Conservation (phyloP, 768 basidiomycete species). For the Auricularia auricula-judae region DNA sequence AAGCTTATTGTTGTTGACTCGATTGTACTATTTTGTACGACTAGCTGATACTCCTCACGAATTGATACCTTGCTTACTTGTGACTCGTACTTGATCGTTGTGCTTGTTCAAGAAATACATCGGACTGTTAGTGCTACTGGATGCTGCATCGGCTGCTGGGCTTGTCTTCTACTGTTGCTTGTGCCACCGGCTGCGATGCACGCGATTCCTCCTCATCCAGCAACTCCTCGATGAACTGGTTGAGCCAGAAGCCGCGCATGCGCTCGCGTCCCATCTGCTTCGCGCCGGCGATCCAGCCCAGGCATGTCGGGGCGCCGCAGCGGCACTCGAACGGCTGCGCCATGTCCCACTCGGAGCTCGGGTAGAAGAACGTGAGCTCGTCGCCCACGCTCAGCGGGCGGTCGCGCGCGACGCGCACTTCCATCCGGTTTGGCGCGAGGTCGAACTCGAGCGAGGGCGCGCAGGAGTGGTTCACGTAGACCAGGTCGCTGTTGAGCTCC, state of each 20-base stretch:
- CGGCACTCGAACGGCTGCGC: slow-evolving; percentile 46
- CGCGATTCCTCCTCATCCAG: neutral
- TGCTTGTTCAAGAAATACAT: too few relatives aligned
- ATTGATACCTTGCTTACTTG: too few relatives aligned
- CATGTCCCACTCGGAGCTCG: slow-evolving; percentile 63
- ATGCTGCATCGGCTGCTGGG: neutral
- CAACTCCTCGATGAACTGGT: neutral
- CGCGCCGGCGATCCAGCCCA: neutral
- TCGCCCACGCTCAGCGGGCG: slow-evolving; percentile 16
- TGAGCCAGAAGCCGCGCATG: neutral
- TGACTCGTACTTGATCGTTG: too few relatives aligned
- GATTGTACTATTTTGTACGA: too few relatives aligned
- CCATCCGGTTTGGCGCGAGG: slow-evolving; percentile 32
- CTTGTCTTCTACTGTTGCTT: neutral
- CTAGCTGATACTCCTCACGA: too few relatives aligned
- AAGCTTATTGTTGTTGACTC: neutral
- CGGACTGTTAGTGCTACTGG: neutral
- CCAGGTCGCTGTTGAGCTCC: slow-evolving; percentile 48
- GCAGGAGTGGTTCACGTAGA: slow-evolving; percentile 56
- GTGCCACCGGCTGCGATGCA: neutral
- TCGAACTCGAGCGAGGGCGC: slow-evolving; percentile 48
- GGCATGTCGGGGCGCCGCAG: slow-evolving; percentile 30
- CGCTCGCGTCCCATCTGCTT: neutral
- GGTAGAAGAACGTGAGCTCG: slow-evolving; percentile 51
- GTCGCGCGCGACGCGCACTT: slow-evolving; percentile 27